These are phyloP conservation scores for Umbilicus rupestris DNA, from an alignment of 164 flowering plant species.

Conservation along the genomic window DNA sequence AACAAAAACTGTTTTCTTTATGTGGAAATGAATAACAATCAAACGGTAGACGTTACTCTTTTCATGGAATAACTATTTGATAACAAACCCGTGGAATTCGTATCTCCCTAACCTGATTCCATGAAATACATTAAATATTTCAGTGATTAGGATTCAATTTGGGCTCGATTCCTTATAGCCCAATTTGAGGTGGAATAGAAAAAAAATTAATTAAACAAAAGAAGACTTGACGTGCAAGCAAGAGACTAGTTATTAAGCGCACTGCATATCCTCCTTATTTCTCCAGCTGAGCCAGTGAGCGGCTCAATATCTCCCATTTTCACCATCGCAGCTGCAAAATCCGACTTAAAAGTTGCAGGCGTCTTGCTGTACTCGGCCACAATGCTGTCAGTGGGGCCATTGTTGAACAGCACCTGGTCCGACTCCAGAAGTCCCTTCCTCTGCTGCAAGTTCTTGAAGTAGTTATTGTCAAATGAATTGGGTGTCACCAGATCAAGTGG, in stretches of 20 bases:
- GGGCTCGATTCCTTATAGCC: too few relatives aligned
- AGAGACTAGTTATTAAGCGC: slow-evolving; percentile 9
- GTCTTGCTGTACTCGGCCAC: slow-evolving; percentile 21
- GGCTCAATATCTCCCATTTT: slow-evolving; percentile 34
- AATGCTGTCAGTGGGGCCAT: slow-evolving; percentile 17
- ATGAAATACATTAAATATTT: too few relatives aligned
- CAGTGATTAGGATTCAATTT: too few relatives aligned
- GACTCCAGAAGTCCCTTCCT: slow-evolving; percentile 31
- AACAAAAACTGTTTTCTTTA: too few relatives aligned
- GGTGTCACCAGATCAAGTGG: slow-evolving; percentile 41
- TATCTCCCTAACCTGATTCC: too few relatives aligned
- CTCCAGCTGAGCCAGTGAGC: slow-evolving; percentile 31
- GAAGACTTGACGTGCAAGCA: too few relatives aligned
- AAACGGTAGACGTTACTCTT: too few relatives aligned
- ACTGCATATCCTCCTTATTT: slow-evolving; percentile 29
- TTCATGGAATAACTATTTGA: too few relatives aligned
- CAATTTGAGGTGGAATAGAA: too few relatives aligned
- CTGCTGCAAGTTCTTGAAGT: slow-evolving; percentile 33
- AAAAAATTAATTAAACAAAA: too few relatives aligned
- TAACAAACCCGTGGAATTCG: too few relatives aligned
- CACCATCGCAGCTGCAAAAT: slow-evolving; percentile 33
- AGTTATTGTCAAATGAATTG: slow-evolving; percentile 24
- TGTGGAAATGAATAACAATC: too few relatives aligned
- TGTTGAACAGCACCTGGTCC: slow-evolving; percentile 29
- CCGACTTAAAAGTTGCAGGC: slow-evolving; percentile 17